Evolutionary conservation across 2,329 filamentous ascomycete genomes (phyloP).

Genomic region (Metarhizium anisopliae): DNA sequence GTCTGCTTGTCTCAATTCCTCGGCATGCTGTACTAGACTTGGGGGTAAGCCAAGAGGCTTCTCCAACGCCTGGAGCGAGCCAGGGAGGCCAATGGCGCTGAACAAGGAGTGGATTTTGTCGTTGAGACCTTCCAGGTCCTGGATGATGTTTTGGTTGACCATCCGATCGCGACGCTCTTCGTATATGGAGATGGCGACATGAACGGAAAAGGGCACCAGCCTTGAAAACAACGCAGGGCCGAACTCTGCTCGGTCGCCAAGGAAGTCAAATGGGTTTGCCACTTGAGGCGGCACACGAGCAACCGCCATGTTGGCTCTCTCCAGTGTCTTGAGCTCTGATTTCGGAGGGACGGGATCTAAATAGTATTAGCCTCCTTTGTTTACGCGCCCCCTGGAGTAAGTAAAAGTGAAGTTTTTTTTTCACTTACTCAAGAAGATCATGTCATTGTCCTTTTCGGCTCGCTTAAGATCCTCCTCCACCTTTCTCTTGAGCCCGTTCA

Average conservation of each 20-base stretch:
- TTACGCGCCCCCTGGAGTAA: too few relatives aligned
- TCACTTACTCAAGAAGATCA: slow-evolving; percentile 73
- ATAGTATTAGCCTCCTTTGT: slow-evolving; percentile 20
- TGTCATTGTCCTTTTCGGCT: slow-evolving; percentile 91
- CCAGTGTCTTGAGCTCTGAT: slow-evolving; percentile 74
- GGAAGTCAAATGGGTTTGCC: slow-evolving; percentile 65
- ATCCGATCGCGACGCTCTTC: slow-evolving; percentile 84
- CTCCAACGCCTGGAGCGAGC: slow-evolving; percentile 86
- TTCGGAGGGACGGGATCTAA: slow-evolving; percentile 75
- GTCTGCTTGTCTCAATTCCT: slow-evolving; percentile 87
- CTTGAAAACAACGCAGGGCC: slow-evolving; percentile 82
- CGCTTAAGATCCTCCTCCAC: slow-evolving; percentile 83
- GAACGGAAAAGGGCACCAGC: slow-evolving; percentile 90
- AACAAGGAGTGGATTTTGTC: slow-evolving; percentile 71
- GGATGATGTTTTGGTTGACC: slow-evolving; percentile 79
- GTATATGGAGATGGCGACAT: slow-evolving; percentile 91
- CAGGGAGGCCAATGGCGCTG: slow-evolving; percentile 77
- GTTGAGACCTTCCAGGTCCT: slow-evolving; percentile 74
- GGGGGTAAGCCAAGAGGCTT: slow-evolving; percentile 88
- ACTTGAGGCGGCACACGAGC: slow-evolving; percentile 74
- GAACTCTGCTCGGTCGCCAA: slow-evolving; percentile 73
- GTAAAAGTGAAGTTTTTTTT: too few relatives aligned
- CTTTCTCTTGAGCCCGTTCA: slow-evolving; percentile 72
- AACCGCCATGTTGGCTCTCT: slow-evolving; percentile 81
- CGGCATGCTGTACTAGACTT: slow-evolving; percentile 77